A percentile compares a stretch with the other conserved stretches of the same genome.
phyloP scores from a whole-genome alignment of 108 stramenopile genomes.

The Chaetoceros tenuissimus region DNA sequence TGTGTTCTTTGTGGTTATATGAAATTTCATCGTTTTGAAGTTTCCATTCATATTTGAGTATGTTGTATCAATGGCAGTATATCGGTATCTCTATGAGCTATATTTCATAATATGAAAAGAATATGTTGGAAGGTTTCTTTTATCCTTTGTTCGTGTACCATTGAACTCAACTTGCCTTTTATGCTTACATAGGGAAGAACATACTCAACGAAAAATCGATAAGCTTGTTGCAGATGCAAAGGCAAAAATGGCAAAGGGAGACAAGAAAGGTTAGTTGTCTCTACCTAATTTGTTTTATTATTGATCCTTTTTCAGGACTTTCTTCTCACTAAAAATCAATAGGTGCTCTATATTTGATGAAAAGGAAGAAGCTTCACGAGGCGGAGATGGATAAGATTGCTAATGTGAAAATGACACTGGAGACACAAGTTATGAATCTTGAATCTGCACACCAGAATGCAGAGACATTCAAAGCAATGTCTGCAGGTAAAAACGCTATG shows the following conservation, averaged over 20 bases:
- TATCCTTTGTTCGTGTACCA: too few relatives aligned
- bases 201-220: slow-evolving; percentile 72
- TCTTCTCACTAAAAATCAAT: neutral
- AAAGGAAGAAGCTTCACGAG: slow-evolving; percentile 96
- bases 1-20: neutral
- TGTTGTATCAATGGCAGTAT: neutral
- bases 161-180: too few relatives aligned
- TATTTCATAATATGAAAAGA: too few relatives aligned
- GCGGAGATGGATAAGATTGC: slow-evolving; percentile 93
- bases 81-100: slow-evolving; percentile 1
- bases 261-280: slow-evolving; percentile 82
- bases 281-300: neutral
- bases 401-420: slow-evolving; percentile 90
- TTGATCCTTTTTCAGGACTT: neutral
- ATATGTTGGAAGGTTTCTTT: neutral
- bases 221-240: slow-evolving; percentile 77
- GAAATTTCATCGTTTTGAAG: neutral
- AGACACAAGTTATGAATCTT: slow-evolving; percentile 91
- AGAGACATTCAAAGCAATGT: slow-evolving; percentile 90
- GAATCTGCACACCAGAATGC: slow-evolving; percentile 93
- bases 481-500: slow-evolving; percentile 84
- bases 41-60: neutral
- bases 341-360: slow-evolving; percentile 93
- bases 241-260: slow-evolving; percentile 89
- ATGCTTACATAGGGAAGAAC: slow-evolving; percentile 58